These are phyloP conservation scores for Cylindrodendrum hubeiense DNA, from an alignment of 2,329 filamentous ascomycete genomes.

Conservation along the genomic window DNA sequence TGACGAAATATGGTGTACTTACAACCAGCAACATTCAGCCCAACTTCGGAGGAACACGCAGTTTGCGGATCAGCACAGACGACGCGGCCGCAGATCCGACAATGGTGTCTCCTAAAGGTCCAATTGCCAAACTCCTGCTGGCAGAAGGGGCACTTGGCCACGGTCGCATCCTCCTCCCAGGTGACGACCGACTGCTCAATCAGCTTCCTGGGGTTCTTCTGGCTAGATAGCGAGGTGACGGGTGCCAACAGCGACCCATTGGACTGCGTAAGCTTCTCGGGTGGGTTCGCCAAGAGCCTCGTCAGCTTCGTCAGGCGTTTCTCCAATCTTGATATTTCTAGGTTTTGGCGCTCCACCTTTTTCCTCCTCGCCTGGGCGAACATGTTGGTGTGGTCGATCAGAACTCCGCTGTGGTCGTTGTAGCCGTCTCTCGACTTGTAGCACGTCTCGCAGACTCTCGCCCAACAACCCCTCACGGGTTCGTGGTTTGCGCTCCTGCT, in stretches of 20 bases:
- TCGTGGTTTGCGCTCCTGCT: constrained; percentile 91
- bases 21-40: constrained; percentile 65
- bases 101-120: constrained; percentile 94
- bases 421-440: constrained; percentile 97
- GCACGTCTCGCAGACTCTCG: constrained; percentile 97
- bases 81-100: constrained; percentile 90
- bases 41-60: constrained; percentile 86
- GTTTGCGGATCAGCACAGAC: constrained; percentile 92
- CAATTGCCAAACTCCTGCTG: constrained; percentile 96
- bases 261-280: constrained; percentile 70
- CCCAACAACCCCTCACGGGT: constrained; percentile 91
- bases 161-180: constrained; percentile 92
- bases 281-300: constrained; percentile 81
- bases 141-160: constrained; percentile 89
- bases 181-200: constrained; percentile 93
- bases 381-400: constrained; percentile 77
- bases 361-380: constrained; percentile 81
- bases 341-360: constrained; percentile 83
- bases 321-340: constrained; percentile 91
- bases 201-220: constrained; percentile 81
- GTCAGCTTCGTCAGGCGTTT: constrained; percentile 93
- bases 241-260: constrained; percentile 69
- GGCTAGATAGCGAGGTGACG: constrained; percentile 71
- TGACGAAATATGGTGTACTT: constrained; percentile 13
- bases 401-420: constrained; percentile 84